Evolutionary conservation across 1,139 yeast species (phyloP).

Genomic region (Pichia sp.): DNA sequence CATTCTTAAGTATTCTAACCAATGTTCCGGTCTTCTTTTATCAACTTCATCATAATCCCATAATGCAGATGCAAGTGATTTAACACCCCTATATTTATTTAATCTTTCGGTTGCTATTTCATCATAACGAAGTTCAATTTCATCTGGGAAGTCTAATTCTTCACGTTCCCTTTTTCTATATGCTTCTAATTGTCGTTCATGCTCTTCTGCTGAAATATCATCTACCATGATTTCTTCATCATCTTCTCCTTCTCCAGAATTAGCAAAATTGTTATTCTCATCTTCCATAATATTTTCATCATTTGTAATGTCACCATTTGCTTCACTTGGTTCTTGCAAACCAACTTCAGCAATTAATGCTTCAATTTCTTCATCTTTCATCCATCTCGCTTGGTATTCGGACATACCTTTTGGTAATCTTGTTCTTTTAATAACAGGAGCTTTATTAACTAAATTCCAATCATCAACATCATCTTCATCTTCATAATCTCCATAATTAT

Average conservation of each 20-base stretch:
- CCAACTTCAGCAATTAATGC: conserved; percentile 49
- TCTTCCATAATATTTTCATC: conserved; percentile 31
- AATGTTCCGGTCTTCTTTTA: conserved; percentile 61
- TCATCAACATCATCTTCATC: conserved; percentile 31
- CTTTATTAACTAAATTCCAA: conserved; percentile 38
- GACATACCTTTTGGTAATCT: conserved; percentile 84
- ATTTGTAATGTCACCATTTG: conserved; percentile 38
- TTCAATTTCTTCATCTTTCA: conserved; percentile 50
- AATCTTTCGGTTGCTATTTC: conserved; percentile 73
- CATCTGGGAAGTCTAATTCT: conserved; percentile 94
- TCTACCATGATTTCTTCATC: conserved; percentile 29
- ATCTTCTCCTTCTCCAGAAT: conserved; percentile 28
- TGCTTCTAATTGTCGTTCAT: conserved; percentile 64
- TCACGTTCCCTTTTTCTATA: conserved; percentile 70
- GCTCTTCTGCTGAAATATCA: conserved; percentile 76
- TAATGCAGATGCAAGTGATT: conserved; percentile 67
- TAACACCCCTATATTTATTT: conserved; percentile 77
- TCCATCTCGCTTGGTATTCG: conserved; percentile 92
- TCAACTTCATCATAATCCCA: conserved; percentile 90
- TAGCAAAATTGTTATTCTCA: conserved; percentile 13
- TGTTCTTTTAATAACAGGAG: conserved; percentile 27
- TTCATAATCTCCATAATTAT: conserved; percentile 34
- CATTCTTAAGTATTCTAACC: conserved; percentile 70
- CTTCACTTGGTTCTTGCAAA: conserved; percentile 36
- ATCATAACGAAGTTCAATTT: conserved; percentile 72